Evolutionary conservation across 257 asterid species (phyloP).

Genomic region (Petunia axillaris): DNA sequence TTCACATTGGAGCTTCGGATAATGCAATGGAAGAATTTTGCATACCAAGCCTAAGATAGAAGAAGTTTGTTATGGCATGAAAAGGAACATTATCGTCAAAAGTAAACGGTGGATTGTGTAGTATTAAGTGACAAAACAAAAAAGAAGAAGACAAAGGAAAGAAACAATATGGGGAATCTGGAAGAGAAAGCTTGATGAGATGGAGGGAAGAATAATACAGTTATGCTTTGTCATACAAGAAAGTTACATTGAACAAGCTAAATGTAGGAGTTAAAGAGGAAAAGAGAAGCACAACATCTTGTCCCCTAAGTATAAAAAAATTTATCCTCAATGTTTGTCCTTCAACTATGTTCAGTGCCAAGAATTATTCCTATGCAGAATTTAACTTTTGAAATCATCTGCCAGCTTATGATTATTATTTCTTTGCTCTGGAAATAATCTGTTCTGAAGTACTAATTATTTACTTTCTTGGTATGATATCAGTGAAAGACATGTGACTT

Average conservation of each 20-base stretch:
- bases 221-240: not conserved
- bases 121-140: constrained; percentile 8
- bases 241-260: not conserved
- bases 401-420: constrained; percentile 1
- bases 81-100: not conserved
- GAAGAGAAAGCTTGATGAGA: constrained; percentile 1
- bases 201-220: not conserved
- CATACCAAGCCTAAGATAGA: not conserved
- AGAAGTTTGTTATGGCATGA: constrained; percentile 10
- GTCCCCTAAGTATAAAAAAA: not conserved
- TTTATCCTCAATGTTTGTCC: not conserved
- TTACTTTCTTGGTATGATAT: not conserved
- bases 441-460: constrained; percentile 7
- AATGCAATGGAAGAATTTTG: not conserved
- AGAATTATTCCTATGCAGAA: constrained; percentile 10
- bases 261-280: not conserved
- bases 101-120: not conserved
- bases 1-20: constrained; percentile 6
- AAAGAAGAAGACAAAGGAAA: not conserved
- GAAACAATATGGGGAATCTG: constrained; percentile 1
- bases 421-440: constrained; percentile 6
- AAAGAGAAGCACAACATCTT: not conserved
- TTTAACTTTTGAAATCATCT: not conserved
- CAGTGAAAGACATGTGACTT: not conserved
- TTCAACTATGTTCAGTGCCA: not conserved